Base-by-base conservation (phyloP, 345 rosid species). In the Zanthoxylum bungeanum region DNA sequence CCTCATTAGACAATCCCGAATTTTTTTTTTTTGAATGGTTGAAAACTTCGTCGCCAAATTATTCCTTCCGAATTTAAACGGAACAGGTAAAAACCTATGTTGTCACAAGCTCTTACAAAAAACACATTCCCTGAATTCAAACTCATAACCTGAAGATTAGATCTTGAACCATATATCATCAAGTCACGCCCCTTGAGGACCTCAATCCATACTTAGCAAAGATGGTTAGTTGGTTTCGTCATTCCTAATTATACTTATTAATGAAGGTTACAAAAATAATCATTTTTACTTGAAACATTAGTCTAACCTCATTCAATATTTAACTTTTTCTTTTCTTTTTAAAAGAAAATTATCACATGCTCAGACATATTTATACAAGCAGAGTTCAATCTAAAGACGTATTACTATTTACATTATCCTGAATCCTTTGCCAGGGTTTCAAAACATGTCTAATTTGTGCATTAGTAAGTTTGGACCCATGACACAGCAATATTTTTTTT, bases 251-350 rank as follows among this genome's bases (percentile, higher is more conserved):
- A 25, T 57, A 44, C 81, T 74, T 71, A 9, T 44, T 53, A 21
- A 28, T 64, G 19, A 79, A 60, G 71, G 56, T 78, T 76, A 36
- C 75, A 53, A 4, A 60, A 50, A 51, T 34, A 44, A 74, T 66
- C 2, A 36, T 12, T 33, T 3, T 1, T 60, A 16, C 25, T 58
- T 64, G 64, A 73, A 60, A 68, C 36, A 58, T 39, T 69, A 47
- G 46, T 64, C 66, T 17, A 22, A 50, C 69, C 69, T 56, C 36
- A 63, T 56, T 44, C 39, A 46, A 47, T 12, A 5, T 56, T n/a
- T 9, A 10, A 60, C 28, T 7, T 0, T 55, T 55, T 53, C 7
- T 21, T 22, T 53, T 11, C 2, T 50, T 7, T 2, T 0, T 0
- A 9, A 28, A 14, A 56, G 6, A 56, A 56, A 16, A 5, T 16